phyloP scores from a whole-genome alignment of 73 alveolate species.

The Tetrahymena thermophila region DNA sequence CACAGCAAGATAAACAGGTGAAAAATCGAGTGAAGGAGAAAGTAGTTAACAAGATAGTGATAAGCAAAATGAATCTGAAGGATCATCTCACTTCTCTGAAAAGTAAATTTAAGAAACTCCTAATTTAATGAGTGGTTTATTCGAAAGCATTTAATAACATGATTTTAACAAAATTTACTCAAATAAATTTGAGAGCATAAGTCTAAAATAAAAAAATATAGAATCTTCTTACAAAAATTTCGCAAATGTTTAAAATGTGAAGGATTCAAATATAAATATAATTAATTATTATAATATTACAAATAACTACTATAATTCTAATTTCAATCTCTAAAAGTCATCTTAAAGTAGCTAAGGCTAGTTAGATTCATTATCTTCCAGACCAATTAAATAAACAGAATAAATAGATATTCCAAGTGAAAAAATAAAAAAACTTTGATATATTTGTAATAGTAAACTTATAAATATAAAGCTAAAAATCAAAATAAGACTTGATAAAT shows the following conservation, averaged over 20 bases:
- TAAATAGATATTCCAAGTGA: not conserved
- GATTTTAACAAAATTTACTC: not conserved
- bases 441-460: too few species aligned
- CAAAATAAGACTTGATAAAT: too few species aligned
- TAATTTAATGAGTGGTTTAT: not conserved
- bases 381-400: not conserved
- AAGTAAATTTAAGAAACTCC: not conserved
- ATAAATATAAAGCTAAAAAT: too few species aligned
- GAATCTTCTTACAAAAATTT: not conserved
- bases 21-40: not conserved
- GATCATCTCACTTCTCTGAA: not conserved
- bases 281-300: not conserved
- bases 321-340: not conserved
- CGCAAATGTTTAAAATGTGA: not conserved
- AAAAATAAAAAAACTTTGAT: too few species aligned
- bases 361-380: not conserved
- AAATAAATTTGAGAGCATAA: not conserved
- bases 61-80: not conserved
- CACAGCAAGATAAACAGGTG: not conserved
- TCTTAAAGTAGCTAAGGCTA: not conserved
- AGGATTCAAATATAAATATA: not conserved
- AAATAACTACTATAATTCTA: not conserved
- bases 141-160: not conserved
- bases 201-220: not conserved
- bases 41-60: not conserved